Evolutionary conservation across 2,329 filamentous ascomycete genomes (phyloP), one percentile per base, ranked within the genome.

Genomic region (Xylariaceae sp.): DNA sequence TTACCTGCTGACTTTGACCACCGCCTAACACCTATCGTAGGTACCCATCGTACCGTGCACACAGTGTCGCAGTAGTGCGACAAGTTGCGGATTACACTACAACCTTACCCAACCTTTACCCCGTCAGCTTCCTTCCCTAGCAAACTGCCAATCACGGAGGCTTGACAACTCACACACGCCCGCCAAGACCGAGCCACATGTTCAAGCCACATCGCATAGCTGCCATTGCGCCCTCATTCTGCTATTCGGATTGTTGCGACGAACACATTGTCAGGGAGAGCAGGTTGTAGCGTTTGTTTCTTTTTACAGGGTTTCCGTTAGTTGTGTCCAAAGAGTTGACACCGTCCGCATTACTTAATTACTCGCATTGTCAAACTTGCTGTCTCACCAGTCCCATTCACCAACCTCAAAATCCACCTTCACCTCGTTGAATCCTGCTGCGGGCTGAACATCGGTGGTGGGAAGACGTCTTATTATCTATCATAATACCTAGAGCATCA

Each of bases 1-100:
- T 71, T 71, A 71, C 69, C 55, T 62, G 60, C 66, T 56, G 34
- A 58, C 48, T 67, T 66, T 59, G 56, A 62, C 52, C 50, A 30
- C 23, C 23, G 23, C 23, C 23, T 30, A 30, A 30, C 23, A 30
- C 23, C 23, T 30, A 30, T 30, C 23, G 23, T 5, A 30, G 23
- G 23, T 30, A 30, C 23, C 23, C 5, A 30, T 54, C 37, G 11
- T 42, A 9, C 37, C 37, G 8, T 23, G 56, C 51, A 50, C 58
- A 57, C 58, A 57, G 58, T 61, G 53, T 45, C 30, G 30, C 35
- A 11, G 15, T 56, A 54, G 61, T 58, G 55, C 58, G 30, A 56
- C 58, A 15, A 39, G 49, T 30, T 30, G 5, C 23, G 23, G 23
- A 30, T 30, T 30, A 30, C 23, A 30, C 23, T 30, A 30, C 23